These are phyloP conservation scores for Ramaria sp. DNA, from an alignment of 768 basidiomycete genomes.

Conservation along the genomic window DNA sequence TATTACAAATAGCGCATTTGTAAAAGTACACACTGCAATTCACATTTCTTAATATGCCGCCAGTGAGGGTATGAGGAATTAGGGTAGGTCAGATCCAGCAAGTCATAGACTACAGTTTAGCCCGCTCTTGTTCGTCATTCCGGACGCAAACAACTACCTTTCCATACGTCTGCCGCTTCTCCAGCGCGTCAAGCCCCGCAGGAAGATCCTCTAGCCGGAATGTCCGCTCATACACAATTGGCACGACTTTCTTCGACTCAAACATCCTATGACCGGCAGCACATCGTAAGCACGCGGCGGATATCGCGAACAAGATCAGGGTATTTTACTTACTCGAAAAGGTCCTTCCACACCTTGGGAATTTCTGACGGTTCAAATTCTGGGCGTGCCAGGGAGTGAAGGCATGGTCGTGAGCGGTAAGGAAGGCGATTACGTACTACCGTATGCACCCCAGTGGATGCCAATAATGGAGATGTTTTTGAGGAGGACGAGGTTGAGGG, in stretches of 20 bases:
- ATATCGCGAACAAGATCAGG: not conserved
- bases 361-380: slow-evolving; percentile 57
- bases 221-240: slow-evolving; percentile 57
- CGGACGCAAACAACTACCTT: slow-evolving; percentile 67
- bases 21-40: not conserved
- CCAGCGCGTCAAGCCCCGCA: slow-evolving; percentile 66
- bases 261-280: slow-evolving; percentile 43
- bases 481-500: slow-evolving; percentile 63
- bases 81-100: too few species aligned
- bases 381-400: slow-evolving; percentile 18
- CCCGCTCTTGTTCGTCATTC: slow-evolving; percentile 29
- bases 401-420: not conserved
- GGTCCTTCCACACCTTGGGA: slow-evolving; percentile 58
- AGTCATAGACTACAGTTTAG: slow-evolving; percentile 27
- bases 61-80: too few species aligned
- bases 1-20: slow-evolving; percentile 1
- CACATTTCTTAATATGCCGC: too few species aligned
- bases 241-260: slow-evolving; percentile 48
- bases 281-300: not conserved
- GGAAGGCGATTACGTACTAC: slow-evolving; percentile 32
- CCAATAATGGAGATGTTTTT: slow-evolving; percentile 84
- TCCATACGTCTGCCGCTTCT: slow-evolving; percentile 84
- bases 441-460: slow-evolving; percentile 80
- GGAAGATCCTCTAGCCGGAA: slow-evolving; percentile 59
- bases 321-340: slow-evolving; percentile 43